A percentile compares a stretch with the other conserved stretches of the same genome.
Evolutionary conservation across 495 filamentous ascomycete genomes (phyloP).

Genomic region (Tetracladium setigerum): DNA sequence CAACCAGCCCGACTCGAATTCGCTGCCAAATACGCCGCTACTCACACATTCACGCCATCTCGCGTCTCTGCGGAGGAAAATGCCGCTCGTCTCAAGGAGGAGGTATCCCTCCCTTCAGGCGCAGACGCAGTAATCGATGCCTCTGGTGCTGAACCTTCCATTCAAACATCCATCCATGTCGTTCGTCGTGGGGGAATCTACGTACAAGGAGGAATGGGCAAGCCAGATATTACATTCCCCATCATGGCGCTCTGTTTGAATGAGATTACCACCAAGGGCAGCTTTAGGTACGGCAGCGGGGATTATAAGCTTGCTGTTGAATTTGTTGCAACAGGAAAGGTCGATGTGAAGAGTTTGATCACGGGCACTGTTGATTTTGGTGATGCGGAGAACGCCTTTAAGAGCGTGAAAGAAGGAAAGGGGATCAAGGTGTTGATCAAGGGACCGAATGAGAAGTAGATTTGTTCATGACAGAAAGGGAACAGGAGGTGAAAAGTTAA

Average conservation of each 20-base stretch:
- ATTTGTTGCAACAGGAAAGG: slow-evolving; percentile 51
- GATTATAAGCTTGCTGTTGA: slow-evolving; percentile 75
- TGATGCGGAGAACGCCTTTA: slow-evolving; percentile 70
- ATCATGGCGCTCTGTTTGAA: slow-evolving; percentile 75
- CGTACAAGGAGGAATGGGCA: slow-evolving; percentile 61
- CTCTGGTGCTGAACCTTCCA: slow-evolving; percentile 67
- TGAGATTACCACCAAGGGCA: slow-evolving; percentile 73
- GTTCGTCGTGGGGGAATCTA: slow-evolving; percentile 68
- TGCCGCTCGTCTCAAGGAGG: slow-evolving; percentile 47
- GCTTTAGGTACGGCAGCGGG: slow-evolving; percentile 75
- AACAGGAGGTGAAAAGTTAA: too few species aligned
- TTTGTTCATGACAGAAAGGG: too few species aligned
- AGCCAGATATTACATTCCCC: slow-evolving; percentile 56
- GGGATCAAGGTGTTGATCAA: slow-evolving; percentile 83
- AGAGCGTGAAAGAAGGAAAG: slow-evolving; percentile 65
- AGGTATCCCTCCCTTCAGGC: slow-evolving; percentile 40
- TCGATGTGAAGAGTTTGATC: slow-evolving; percentile 67
- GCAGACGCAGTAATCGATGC: slow-evolving; percentile 81
- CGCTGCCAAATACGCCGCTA: slow-evolving; percentile 57
- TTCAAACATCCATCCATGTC: slow-evolving; percentile 66
- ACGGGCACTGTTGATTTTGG: slow-evolving; percentile 62
- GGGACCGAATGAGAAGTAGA: slow-evolving; percentile 44
- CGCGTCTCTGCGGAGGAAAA: slow-evolving; percentile 52
- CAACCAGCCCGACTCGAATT: slow-evolving; percentile 61
- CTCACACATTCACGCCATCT: slow-evolving; percentile 54